Evolutionary conservation across 2,329 filamentous ascomycete genomes (phyloP), one percentile per base, ranked within the genome.

Genomic region (Alternaria infectoria): DNA sequence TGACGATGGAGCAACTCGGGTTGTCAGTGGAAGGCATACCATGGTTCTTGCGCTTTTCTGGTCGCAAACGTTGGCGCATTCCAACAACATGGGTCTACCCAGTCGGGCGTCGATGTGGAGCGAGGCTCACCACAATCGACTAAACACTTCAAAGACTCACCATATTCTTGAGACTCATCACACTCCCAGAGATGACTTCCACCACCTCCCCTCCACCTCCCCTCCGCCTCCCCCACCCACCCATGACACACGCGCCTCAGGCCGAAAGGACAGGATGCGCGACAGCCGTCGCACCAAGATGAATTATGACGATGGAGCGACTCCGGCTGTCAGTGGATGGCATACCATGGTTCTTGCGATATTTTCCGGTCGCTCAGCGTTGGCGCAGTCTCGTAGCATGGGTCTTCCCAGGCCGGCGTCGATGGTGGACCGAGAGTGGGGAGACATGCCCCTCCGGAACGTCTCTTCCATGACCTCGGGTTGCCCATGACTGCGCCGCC

Each of bases 371-470:
- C 49, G 51, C 50, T 36, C 9, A 57, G 64, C 60, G 45, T 57
- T 59, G 32, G 51, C 65, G 61, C 56, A 51, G 28, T 49, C 30
- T 43, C 23, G 30, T 23, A 54, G 57, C 68, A 67, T 67, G 68
- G 64, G 40, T 67, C 43, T 52, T 19, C 43, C 61, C 51, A 49
- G 57, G 23, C 36, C 47, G 54, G 47, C 15, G n/a, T 25, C 32
- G 56, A 52, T 32, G 28, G 66, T 70, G 64, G 61, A 61, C 47
- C 62, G 68, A 67, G 52, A 21, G 62, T 59, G 61, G 61, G 59
- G 47, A 62, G 62, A 54, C 51, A 55, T 54, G 43, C 47, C 46
- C 54, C 54, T 61, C 59, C 44, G 44, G 54, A 15, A 45, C 9
- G 12, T 23, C 44, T 57, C 45, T 28, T 49, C 28, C 40, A 28